These are phyloP conservation scores for Tilletia horrida DNA, from an alignment of 1,284 basidiomycete species.

Conservation along the genomic window DNA sequence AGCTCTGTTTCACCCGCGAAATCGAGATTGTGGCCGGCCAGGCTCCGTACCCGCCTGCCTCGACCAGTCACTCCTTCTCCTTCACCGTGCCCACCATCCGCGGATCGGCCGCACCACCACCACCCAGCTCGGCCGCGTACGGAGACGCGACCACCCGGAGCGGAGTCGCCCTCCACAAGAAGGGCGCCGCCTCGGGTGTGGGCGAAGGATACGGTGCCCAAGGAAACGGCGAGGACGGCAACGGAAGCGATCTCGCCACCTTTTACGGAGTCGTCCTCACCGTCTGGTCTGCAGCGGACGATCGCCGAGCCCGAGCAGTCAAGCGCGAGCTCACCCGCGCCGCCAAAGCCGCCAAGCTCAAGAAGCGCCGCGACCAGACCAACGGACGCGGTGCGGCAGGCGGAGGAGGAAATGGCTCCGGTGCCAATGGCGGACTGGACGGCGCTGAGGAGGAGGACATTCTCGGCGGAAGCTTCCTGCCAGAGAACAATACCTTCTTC, in stretches of 20 bases:
- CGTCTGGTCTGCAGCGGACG: slow-evolving; percentile 44
- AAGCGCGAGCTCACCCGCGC: slow-evolving; percentile 40
- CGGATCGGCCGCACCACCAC: slow-evolving; percentile 25
- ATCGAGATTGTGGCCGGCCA: slow-evolving; percentile 68
- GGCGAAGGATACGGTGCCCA: slow-evolving; percentile 59
- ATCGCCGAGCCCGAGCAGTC: slow-evolving; percentile 41
- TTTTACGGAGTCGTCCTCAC: slow-evolving; percentile 46
- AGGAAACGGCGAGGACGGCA: slow-evolving; percentile 60
- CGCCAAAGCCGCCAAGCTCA: slow-evolving; percentile 11
- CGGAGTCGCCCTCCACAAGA: slow-evolving; percentile 39
- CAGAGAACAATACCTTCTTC: slow-evolving; percentile 46
- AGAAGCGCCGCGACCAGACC: slow-evolving; percentile 24
- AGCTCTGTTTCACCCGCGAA: slow-evolving; percentile 81
- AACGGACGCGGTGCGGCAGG: slow-evolving; percentile 18
- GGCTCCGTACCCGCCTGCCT: slow-evolving; percentile 58
- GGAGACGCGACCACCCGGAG: slow-evolving; percentile 6
- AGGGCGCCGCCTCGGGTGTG: slow-evolving; percentile 53
- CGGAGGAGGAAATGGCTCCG: slow-evolving; percentile 7
- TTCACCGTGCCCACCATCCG: slow-evolving; percentile 60
- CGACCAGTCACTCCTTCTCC: slow-evolving; percentile 86
- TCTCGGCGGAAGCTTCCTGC: slow-evolving; percentile 33
- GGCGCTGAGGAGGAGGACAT: slow-evolving; percentile 23
- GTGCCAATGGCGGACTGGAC: slow-evolving; percentile 20
- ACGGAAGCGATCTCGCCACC: slow-evolving; percentile 35
- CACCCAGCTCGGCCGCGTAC: slow-evolving; percentile 22